Conservation (phyloP, 331 rosid species). For the Malus hybrid region DNA sequence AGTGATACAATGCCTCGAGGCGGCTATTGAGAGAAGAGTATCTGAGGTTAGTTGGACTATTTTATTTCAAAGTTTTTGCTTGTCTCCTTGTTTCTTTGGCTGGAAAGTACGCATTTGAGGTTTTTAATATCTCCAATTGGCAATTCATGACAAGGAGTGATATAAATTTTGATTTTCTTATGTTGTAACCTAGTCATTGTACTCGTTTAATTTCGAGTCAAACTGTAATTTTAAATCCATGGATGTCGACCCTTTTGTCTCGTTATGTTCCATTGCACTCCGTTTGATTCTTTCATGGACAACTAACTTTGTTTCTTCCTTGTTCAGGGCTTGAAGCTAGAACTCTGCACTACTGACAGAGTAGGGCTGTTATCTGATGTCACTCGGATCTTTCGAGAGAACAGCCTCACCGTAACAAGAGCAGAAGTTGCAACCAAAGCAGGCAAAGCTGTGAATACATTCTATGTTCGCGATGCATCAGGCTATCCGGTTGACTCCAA, state of each 20-base stretch:
- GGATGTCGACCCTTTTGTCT: neutral
- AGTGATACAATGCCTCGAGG: conserved; percentile 91
- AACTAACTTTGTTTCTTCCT: conserved; percentile 19
- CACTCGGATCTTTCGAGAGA: conserved; percentile 88
- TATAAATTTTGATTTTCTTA: neutral
- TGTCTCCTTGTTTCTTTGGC: neutral
- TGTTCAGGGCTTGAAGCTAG: conserved; percentile 83
- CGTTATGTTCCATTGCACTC: conserved; percentile 2
- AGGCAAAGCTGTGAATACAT: conserved; percentile 85
- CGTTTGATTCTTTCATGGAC: conserved; percentile 3
- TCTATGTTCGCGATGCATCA: conserved; percentile 83
- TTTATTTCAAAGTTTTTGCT: neutral
- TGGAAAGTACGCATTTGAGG: neutral
- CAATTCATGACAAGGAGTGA: neutral
- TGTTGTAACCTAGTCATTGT: neutral
- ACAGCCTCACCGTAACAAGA: conserved; percentile 87
- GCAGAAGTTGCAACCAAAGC: conserved; percentile 91
- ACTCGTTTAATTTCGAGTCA: neutral
- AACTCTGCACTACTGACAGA: conserved; percentile 92
- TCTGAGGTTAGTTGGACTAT: conserved; percentile 50
- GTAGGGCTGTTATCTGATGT: conserved; percentile 87
- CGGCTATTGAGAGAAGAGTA: conserved; percentile 91
- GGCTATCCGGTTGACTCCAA: conserved; percentile 77
- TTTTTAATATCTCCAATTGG: neutral
- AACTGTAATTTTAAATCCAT: neutral